A percentile compares a stretch with the other conserved stretches of the same genome.
Evolutionary conservation across 768 basidiomycete species (phyloP).

Genomic region (Tephrocybe sp.): DNA sequence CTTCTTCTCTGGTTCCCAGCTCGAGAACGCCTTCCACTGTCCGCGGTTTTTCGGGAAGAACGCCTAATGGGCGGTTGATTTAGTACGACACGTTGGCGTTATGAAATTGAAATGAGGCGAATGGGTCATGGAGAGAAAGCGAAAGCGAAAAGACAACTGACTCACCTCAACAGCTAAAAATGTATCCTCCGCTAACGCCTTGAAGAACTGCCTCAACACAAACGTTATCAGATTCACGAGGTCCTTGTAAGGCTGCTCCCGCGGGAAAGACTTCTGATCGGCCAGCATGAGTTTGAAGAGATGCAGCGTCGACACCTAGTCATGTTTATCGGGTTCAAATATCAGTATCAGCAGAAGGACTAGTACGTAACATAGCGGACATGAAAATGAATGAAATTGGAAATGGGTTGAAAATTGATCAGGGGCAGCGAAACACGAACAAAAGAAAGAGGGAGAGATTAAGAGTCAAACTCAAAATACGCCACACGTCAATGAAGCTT

Average conservation of each 20-base stretch:
- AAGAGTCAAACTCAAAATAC: no score
- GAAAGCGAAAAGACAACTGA: background rate
- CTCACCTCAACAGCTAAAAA: constrained; percentile 88
- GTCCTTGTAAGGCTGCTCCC: constrained; percentile 78
- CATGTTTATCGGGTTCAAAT: constrained; percentile 4
- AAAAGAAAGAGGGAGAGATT: no score
- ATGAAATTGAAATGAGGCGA: background rate
- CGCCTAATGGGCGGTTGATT: constrained; percentile 40
- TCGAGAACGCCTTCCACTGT: constrained; percentile 83
- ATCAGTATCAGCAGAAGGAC: no score
- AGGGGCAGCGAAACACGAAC: no score
- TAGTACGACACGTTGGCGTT: background rate
- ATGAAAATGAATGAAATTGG: no score
- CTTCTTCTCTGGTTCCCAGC: constrained; percentile 61
- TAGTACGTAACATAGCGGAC: no score
- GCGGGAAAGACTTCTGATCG: constrained; percentile 76
- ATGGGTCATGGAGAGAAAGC: no score
- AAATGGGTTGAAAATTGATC: no score
- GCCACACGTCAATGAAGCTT: no score
- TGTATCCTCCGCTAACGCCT: constrained; percentile 76
- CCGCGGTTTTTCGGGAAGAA: constrained; percentile 90
- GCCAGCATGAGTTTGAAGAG: constrained; percentile 87
- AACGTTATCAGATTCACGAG: constrained; percentile 81
- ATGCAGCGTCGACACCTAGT: constrained; percentile 81
- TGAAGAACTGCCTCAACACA: constrained; percentile 93